Evolutionary conservation across 2,329 filamentous ascomycete genomes (phyloP), one percentile per base, ranked within the genome.

Genomic region (Camptophora hylomeconis): DNA sequence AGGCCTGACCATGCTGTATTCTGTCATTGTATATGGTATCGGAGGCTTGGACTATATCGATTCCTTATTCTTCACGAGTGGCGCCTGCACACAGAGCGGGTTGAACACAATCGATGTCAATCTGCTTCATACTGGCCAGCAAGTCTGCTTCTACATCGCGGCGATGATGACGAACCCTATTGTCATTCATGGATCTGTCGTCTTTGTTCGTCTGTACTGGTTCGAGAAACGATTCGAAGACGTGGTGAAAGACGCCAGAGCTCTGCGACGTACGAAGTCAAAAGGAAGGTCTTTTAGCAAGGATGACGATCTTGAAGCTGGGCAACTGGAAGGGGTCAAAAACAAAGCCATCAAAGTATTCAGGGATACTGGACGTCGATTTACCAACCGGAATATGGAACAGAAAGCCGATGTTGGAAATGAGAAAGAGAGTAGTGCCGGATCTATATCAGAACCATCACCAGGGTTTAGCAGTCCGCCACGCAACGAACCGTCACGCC

Each of bases 161-260:
- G 63, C 77, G 3, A 75, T 83, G 63, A 45, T 82, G 8, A 74
- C 77, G 15, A 92, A 83, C 28, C 84, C 84, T 0, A 89, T 93
- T 37, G 75, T 80, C 25, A 76, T 93, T 45, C 75, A 92, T 48
- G 72, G 80, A 2, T 79, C 72, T 24, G 83, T 98, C 24, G 89
- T 98, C 5, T 87, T 93, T 44, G 67, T 95, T 9, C 79, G 89
- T 15, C 63, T 98, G 2, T 94, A 93, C 56, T 98, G 87, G 87
- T 98, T 98, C 50, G 86, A 98, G 56, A 93, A 92, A 54, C 73
- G 86, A 5, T 95, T 98, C 50, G 80, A 92, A 49, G 68, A 80
- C 45, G 70, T 93, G 40, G 84, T 80, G 9, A 67, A 66, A 18
- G 80, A 92, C 44, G 75, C 80, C 2, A 71, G 73, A 31, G 63